Percentiles rank a stretch among this genome's conserved stretches.
Conservation (phyloP, 345 rosid genomes). For the Trapa incisa region DNA sequence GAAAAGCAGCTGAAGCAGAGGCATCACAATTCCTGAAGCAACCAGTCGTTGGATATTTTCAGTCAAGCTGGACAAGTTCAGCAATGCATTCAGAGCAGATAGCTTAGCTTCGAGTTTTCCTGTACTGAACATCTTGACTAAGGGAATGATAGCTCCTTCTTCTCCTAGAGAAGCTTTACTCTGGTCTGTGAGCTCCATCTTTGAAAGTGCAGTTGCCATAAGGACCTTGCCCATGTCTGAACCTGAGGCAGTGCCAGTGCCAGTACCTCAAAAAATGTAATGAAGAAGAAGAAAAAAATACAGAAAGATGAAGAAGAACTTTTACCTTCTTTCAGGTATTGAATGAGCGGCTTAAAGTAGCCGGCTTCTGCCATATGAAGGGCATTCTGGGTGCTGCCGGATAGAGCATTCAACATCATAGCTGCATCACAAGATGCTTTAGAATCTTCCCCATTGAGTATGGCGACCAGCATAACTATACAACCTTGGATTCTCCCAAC, state of each 20-base stretch:
- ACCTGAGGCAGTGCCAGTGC: constrained; percentile 21
- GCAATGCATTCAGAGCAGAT: constrained; percentile 50
- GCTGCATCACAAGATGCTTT: constrained; percentile 39
- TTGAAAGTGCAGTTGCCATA: constrained; percentile 60
- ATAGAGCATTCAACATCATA: constrained; percentile 41
- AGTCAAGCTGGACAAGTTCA: constrained; percentile 31
- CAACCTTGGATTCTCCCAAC: constrained; percentile 59
- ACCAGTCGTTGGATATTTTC: constrained; percentile 39
- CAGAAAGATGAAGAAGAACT: background rate
- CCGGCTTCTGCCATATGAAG: constrained; percentile 82
- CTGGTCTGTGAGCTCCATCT: constrained; percentile 60
- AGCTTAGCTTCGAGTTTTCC: constrained; percentile 70
- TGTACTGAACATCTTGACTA: constrained; percentile 43
- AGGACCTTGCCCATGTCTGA: constrained; percentile 70
- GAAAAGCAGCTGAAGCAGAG: constrained; percentile 60
- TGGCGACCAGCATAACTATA: constrained; percentile 49
- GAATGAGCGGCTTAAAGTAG: constrained; percentile 56
- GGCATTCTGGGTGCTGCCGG: constrained; percentile 54
- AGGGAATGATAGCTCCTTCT: constrained; percentile 50
- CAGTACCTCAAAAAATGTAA: background rate
- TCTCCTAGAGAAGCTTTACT: constrained; percentile 50
- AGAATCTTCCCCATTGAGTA: constrained; percentile 40
- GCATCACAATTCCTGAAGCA: constrained; percentile 34
- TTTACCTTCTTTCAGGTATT: constrained; percentile 40
- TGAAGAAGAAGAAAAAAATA: background rate